Conservation (phyloP, 139 green algal species). For the Picochlorum sp. region DNA sequence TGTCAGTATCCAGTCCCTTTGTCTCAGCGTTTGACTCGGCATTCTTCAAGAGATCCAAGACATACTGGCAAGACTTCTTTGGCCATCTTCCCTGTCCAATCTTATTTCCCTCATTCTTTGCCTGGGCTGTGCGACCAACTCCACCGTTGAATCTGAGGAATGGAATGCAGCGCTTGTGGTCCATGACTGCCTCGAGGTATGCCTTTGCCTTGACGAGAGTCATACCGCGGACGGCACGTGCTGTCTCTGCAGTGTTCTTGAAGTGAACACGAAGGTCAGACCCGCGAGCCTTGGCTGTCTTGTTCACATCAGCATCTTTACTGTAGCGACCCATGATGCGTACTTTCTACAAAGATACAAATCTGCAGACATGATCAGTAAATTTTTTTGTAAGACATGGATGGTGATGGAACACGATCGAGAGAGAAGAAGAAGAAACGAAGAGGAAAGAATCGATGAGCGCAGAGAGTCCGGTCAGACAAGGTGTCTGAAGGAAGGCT, state of each 20-base stretch:
- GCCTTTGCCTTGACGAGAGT: slow-evolving; percentile 85
- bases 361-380: too few species aligned
- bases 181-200: slow-evolving; percentile 93
- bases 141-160: slow-evolving; percentile 92
- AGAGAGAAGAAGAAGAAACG: too few species aligned
- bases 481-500: too few species aligned
- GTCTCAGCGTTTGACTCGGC: slow-evolving; percentile 96
- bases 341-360: too few species aligned
- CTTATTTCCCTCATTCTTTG: slow-evolving; percentile 64
- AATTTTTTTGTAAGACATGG: too few species aligned
- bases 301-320: slow-evolving; percentile 12
- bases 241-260: slow-evolving; percentile 96
- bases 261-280: slow-evolving; percentile 91
- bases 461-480: too few species aligned
- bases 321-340: slow-evolving; percentile 10
- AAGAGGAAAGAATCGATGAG: too few species aligned
- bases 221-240: slow-evolving; percentile 75
- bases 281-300: slow-evolving; percentile 49
- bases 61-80: slow-evolving; percentile 87
- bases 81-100: slow-evolving; percentile 94
- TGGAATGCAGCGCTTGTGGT: slow-evolving; percentile 84
- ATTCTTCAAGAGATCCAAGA: slow-evolving; percentile 97
- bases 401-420: too few species aligned
- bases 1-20: slow-evolving; percentile 94
- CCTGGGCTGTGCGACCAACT: slow-evolving; percentile 51